Evolutionary conservation across 495 filamentous ascomycete genomes (phyloP).

Genomic region (Thozetella sp.): DNA sequence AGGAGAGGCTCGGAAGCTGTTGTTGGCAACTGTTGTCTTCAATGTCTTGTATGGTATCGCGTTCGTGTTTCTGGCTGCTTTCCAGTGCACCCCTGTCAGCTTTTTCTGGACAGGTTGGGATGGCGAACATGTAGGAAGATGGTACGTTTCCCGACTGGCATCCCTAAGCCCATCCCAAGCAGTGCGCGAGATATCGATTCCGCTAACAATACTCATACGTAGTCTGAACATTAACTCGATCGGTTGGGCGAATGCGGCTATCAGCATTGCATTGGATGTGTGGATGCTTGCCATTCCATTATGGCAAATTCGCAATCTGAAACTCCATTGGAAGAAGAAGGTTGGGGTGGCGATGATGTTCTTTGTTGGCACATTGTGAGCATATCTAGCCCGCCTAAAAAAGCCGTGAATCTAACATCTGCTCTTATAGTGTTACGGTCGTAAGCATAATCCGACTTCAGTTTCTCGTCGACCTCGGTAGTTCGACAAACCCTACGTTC

Average conservation of each 20-base stretch:
- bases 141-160: background rate
- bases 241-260: slow-evolving; percentile 41
- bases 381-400: too few relatives aligned
- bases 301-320: slow-evolving; percentile 35
- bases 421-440: too few relatives aligned
- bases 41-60: slow-evolving; percentile 10
- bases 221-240: slow-evolving; percentile 15
- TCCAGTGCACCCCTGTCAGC: slow-evolving; percentile 24
- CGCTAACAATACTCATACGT: background rate
- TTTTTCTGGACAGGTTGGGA: slow-evolving; percentile 23
- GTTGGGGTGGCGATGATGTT: too few relatives aligned
- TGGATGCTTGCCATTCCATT: slow-evolving; percentile 53
- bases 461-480: too few relatives aligned
- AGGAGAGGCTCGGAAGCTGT: slow-evolving; percentile 7
- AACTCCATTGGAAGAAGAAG: slow-evolving; percentile 44
- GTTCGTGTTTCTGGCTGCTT: slow-evolving; percentile 15
- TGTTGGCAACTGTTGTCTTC: slow-evolving; percentile 15
- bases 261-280: slow-evolving; percentile 57
- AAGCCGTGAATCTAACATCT: too few relatives aligned
- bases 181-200: background rate
- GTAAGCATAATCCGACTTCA: too few relatives aligned
- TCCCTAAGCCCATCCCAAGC: background rate
- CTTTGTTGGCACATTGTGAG: too few relatives aligned
- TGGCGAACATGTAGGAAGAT: slow-evolving; percentile 13
- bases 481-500: too few relatives aligned